Base-by-base conservation (phyloP, 371 early-diverging fungal genomes). In the Circinella umbellata region DNA sequence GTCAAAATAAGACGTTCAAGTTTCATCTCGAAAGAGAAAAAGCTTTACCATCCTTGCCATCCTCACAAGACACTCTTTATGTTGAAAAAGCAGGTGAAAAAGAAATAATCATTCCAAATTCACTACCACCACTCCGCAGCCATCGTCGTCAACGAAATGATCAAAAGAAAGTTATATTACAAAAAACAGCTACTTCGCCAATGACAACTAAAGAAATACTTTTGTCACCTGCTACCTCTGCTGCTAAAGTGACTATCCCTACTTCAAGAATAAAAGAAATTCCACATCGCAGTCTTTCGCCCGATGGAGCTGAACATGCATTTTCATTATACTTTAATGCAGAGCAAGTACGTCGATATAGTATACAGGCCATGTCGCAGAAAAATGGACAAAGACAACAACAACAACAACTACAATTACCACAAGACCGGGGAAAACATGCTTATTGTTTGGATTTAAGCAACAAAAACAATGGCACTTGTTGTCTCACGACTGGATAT, bases 21-120 rank as follows among this genome's bases (percentile, higher is more conserved):
- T 62, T 62, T 46, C 62, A 62, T 62, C 47, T 62, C n/a, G 62
- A 62, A 62, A 13, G 62, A 46, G n/a, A 62, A 46, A 62, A 62
- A 39, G 62, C 62, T 13, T 39, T 62, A 46, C 62, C 61, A 6
- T 34, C 47, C 47, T 47, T 15, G 47, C 3, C 47, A 15, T 47
- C 47, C 11, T 15, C 15, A 9, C 47, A 11, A 27, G 2, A 27
- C 27, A 27, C 27, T 2, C 42, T 42, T 11, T 42, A 9, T 42
- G 9, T 42, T 9, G 3, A 42, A 42, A 42, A 42, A 42, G 11
- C 42, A 42, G 3, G 11, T 9, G 42, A 42, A 42, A 42, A 42
- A 42, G 42, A 42, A 42, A 42, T 42, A 9, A 6, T 9, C 11
- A 42, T 42, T 42, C 42, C 42, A 42, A 9, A 42, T 11, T 11